Evolutionary conservation across 225 moss, liverwort and hornwort species (phyloP).

Genomic region (Neckera pumila): DNA sequence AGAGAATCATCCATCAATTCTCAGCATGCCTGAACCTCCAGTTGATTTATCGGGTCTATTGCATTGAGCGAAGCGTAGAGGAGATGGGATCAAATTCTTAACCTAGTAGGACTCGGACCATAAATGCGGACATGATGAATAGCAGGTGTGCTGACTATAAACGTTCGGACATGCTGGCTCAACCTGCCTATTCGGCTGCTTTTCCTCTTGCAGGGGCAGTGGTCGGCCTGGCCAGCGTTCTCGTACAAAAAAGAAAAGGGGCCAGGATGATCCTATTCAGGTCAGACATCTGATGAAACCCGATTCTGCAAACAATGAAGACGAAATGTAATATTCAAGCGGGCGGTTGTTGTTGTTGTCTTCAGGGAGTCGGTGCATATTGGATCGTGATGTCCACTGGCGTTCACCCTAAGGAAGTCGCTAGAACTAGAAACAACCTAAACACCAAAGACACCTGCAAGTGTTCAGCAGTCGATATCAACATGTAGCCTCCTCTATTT

Average conservation of each 20-base stretch:
- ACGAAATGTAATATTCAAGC: background rate
- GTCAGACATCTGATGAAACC: background rate
- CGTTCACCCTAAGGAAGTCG: background rate
- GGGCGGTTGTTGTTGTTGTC: background rate
- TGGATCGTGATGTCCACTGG: background rate
- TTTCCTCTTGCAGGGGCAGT: constrained; percentile 23
- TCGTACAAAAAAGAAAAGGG: constrained; percentile 25
- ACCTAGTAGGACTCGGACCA: background rate
- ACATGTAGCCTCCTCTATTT: background rate
- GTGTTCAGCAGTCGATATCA: background rate
- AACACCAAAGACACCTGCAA: background rate
- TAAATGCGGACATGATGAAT: background rate
- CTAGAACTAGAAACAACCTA: background rate
- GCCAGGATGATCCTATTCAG: constrained; percentile 32
- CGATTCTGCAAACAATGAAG: background rate
- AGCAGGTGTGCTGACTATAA: background rate
- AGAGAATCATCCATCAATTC: background rate
- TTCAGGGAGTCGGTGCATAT: background rate
- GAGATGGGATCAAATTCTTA: background rate
- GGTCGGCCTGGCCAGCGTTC: constrained; percentile 7
- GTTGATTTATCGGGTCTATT: background rate
- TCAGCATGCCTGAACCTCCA: background rate
- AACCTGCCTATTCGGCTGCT: background rate
- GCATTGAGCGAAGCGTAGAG: background rate
- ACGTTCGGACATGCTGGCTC: background rate